phyloP scores from a whole-genome alignment of 2,329 filamentous ascomycete species.

The Alternaria arborescens region DNA sequence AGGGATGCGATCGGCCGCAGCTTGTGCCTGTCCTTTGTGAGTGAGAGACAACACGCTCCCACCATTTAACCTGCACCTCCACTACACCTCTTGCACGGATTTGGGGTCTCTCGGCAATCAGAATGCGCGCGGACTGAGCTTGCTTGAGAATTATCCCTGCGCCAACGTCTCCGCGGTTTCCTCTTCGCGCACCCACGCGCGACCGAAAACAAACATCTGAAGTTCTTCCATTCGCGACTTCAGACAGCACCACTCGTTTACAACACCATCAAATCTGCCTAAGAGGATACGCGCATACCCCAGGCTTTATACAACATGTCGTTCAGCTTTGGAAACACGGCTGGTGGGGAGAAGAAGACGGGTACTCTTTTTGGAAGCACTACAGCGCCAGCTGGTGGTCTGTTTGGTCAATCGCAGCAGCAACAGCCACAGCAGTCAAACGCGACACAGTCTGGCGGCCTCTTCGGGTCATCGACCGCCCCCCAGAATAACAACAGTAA shows the following conservation, averaged over 20 bases:
- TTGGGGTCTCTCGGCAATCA: conserved; percentile 6
- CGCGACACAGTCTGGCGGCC: conserved; percentile 21
- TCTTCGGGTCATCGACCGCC: conserved; percentile 32
- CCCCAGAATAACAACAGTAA: conserved; percentile 36
- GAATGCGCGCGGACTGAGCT: conserved; percentile 24
- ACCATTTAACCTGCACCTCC: conserved; percentile 17
- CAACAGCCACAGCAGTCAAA: conserved; percentile 22
- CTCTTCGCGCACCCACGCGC: conserved; percentile 26
- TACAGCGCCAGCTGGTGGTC: conserved; percentile 48
- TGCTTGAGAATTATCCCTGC: background rate
- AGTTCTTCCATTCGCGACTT: conserved; percentile 11
- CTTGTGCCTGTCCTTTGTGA: conserved; percentile 26
- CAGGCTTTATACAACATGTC: conserved; percentile 33
- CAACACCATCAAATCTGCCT: background rate
- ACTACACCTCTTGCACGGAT: conserved; percentile 14
- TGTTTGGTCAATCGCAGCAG: conserved; percentile 51
- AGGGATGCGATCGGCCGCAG: conserved; percentile 23
- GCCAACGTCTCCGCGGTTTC: background rate
- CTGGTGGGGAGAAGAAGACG: conserved; percentile 45
- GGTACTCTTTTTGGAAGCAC: conserved; percentile 50
- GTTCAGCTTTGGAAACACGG: conserved; percentile 41
- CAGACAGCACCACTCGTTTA: conserved; percentile 3
- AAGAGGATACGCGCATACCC: background rate
- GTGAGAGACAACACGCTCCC: conserved; percentile 24
- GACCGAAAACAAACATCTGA: conserved; percentile 25